These are phyloP conservation scores for Mycena epipterygia DNA, from an alignment of 768 basidiomycete species.

Conservation along the genomic window DNA sequence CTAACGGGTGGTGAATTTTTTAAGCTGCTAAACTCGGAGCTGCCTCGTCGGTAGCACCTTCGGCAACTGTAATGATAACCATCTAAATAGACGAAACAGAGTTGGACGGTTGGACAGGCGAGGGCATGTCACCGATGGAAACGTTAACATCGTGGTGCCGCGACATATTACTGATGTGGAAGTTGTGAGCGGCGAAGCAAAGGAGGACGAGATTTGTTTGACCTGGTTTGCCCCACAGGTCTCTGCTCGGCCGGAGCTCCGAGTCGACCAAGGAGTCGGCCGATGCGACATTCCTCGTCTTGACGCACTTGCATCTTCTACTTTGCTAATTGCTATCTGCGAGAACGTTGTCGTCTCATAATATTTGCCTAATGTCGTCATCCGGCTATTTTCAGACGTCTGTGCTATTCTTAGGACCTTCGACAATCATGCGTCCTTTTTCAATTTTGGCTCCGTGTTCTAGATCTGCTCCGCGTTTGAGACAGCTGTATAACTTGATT, in stretches of 20 bases:
- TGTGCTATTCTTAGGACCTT: too few species aligned
- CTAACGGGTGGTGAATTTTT: too few species aligned
- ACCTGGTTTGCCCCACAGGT: not conserved
- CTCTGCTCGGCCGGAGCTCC: too few species aligned
- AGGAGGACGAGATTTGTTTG: not conserved
- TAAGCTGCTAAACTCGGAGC: not conserved
- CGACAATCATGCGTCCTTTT: too few species aligned
- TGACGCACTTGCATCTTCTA: not conserved
- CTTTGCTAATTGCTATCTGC: not conserved
- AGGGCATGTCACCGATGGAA: not conserved
- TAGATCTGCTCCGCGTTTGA: too few species aligned
- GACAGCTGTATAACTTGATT: too few species aligned
- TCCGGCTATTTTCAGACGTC: too few species aligned
- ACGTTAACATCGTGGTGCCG: not conserved
- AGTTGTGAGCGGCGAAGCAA: not conserved
- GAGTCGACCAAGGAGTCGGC: too few species aligned
- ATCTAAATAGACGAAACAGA: slow-evolving; percentile 11
- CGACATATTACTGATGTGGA: not conserved
- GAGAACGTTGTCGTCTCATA: too few species aligned
- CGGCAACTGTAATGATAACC: slow-evolving; percentile 8
- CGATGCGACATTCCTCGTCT: too few species aligned
- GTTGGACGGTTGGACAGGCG: not conserved
- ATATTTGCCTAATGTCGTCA: too few species aligned
- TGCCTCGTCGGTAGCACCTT: not conserved
- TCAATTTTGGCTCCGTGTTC: too few species aligned